Percentiles rank a stretch among this genome's conserved stretches.
Conservation (phyloP, 257 asterid genomes). For the Solanum virginianum region DNA sequence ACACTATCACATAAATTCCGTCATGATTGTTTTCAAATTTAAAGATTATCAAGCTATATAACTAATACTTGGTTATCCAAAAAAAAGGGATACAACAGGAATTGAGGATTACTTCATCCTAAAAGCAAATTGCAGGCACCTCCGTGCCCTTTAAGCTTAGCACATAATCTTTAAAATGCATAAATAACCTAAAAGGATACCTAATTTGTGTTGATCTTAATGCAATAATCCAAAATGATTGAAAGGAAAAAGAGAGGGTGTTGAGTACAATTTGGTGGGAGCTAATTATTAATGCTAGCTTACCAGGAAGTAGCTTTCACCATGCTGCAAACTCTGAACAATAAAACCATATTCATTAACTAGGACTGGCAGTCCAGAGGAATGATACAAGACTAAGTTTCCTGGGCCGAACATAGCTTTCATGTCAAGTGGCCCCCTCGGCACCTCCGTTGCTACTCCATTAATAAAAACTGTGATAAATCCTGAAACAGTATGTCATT, state of each 20-base stretch:
- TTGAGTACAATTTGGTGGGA: background rate
- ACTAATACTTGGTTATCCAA: no score
- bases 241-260: background rate
- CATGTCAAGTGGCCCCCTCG: background rate
- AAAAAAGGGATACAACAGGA: no score
- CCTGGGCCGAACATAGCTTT: background rate
- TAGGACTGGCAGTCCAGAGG: background rate
- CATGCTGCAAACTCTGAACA: background rate
- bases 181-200: no score
- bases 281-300: background rate
- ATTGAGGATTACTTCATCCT: no score
- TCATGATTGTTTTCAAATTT: no score
- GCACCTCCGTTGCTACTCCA: background rate
- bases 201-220: no score
- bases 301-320: background rate
- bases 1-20: no score
- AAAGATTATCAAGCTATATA: no score
- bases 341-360: background rate
- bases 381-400: background rate
- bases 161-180: no score
- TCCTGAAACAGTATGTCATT: background rate
- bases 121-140: no score
- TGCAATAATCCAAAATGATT: no score
- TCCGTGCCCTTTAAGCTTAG: no score
- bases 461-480: background rate